Conservation (phyloP, 768 basidiomycete species). For the Auriculariales sp. region DNA sequence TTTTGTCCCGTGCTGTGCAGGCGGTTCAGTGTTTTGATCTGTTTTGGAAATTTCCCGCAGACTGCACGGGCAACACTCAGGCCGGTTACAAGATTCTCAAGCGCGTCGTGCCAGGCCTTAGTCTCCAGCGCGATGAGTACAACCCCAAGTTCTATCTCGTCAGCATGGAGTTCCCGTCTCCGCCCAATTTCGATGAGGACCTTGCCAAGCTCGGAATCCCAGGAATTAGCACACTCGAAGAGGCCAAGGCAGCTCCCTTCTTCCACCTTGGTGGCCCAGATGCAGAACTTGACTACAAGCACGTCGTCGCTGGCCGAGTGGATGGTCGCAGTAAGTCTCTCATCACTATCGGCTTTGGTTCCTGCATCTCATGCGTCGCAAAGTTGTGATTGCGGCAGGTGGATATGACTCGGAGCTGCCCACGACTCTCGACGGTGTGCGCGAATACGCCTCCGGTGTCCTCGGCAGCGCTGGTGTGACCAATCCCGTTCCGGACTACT, state of each 20-base stretch:
- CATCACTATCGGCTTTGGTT: too few species aligned
- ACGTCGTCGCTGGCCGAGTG: not conserved
- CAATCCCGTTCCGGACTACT: not conserved
- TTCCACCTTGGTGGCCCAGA: not conserved
- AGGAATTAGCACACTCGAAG: not conserved
- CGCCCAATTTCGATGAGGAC: not conserved
- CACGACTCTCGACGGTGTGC: not conserved
- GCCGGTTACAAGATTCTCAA: constrained; percentile 16
- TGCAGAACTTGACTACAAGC: not conserved
- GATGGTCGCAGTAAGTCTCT: not conserved
- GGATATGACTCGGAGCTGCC: not conserved
- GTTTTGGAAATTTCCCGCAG: constrained; percentile 8
- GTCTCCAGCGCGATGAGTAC: constrained; percentile 5
- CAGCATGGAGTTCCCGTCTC: constrained; percentile 9
- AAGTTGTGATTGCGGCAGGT: not conserved
- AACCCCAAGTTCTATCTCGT: constrained; percentile 14
- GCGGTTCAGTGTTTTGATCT: not conserved
- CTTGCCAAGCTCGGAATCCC: not conserved
- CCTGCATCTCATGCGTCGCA: not conserved
- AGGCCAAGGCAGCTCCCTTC: not conserved
- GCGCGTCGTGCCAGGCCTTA: constrained; percentile 1
- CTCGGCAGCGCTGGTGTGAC: not conserved
- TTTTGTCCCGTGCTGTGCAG: not conserved
- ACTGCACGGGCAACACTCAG: constrained; percentile 17
- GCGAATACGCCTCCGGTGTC: too few species aligned